phyloP scores from a whole-genome alignment of 176 grass and related monocot species.

The Melocanna baccifera region DNA sequence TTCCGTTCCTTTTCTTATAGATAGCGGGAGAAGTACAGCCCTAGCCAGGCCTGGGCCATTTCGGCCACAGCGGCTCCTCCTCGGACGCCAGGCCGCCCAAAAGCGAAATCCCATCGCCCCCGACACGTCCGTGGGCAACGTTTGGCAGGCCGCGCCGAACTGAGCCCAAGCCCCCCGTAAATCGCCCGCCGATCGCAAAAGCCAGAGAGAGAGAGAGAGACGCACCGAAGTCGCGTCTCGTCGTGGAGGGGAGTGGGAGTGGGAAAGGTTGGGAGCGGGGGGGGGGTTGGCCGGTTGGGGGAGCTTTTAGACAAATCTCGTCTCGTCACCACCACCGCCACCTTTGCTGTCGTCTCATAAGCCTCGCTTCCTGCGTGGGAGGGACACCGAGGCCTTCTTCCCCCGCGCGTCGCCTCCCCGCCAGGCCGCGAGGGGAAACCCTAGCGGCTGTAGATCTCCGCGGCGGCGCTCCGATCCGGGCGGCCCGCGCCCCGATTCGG shows the following conservation, averaged over 20 bases:
- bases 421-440: constrained; percentile 42
- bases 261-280: background rate
- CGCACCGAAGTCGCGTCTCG: constrained; percentile 30
- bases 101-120: constrained; percentile 17
- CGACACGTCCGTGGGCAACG: constrained; percentile 32
- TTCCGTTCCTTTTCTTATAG: background rate
- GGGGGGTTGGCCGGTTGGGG: too few species aligned
- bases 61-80: background rate
- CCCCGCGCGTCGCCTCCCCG: background rate
- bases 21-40: background rate
- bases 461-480: constrained; percentile 16
- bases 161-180: constrained; percentile 19
- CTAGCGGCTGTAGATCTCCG: constrained; percentile 48
- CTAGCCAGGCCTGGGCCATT: background rate
- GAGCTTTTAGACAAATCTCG: background rate
- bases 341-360: background rate
- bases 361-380: background rate
- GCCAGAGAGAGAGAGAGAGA: background rate
- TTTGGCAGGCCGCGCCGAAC: constrained; percentile 34
- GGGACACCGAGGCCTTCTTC: background rate
- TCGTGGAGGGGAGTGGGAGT: background rate
- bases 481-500: background rate
- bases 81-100: constrained; percentile 22
- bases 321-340: constrained; percentile 22
- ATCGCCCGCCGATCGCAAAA: constrained; percentile 29